Percentiles rank a stretch among this genome's conserved stretches.
These are phyloP conservation scores for Mycena albidolilacea DNA, from an alignment of 768 basidiomycete genomes.

Conservation along the genomic window DNA sequence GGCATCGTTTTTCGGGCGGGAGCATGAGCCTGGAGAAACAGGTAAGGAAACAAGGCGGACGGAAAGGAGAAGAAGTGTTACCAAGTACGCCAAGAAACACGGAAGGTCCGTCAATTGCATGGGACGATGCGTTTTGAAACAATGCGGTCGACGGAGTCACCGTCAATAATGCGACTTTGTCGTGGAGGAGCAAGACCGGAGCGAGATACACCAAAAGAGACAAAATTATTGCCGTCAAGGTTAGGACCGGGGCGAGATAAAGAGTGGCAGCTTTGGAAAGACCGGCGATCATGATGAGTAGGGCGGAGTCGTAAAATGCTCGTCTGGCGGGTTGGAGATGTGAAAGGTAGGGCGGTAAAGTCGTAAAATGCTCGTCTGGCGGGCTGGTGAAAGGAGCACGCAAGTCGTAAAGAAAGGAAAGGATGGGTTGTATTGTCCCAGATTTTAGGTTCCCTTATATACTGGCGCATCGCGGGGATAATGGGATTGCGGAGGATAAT, in stretches of 20 bases:
- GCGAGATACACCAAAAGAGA: slow-evolving; percentile 79
- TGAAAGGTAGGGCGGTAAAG: slow-evolving; percentile 9
- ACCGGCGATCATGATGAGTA: slow-evolving; percentile 71
- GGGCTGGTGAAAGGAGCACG: slow-evolving; percentile 27
- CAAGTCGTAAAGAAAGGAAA: slow-evolving; percentile 25
- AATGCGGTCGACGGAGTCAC: slow-evolving; percentile 69
- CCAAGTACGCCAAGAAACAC: slow-evolving; percentile 78
- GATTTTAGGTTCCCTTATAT: slow-evolving; percentile 11
- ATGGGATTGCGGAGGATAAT: background rate
- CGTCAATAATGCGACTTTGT: slow-evolving; percentile 74
- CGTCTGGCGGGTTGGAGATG: slow-evolving; percentile 45
- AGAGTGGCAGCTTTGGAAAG: slow-evolving; percentile 78
- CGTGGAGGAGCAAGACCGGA: slow-evolving; percentile 71
- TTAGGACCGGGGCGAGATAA: slow-evolving; percentile 77
- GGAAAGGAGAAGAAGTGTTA: slow-evolving; percentile 45
- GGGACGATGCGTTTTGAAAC: slow-evolving; percentile 47
- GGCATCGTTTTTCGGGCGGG: slow-evolving; percentile 64
- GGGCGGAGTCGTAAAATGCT: slow-evolving; percentile 38
- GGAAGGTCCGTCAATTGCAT: slow-evolving; percentile 75
- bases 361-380: slow-evolving; percentile 48
- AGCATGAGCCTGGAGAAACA: slow-evolving; percentile 73
- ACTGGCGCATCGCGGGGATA: slow-evolving; percentile 25
- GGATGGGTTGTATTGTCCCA: slow-evolving; percentile 22
- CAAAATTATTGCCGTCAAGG: slow-evolving; percentile 76
- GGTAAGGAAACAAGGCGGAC: slow-evolving; percentile 16